A percentile compares a stretch with the other conserved stretches of the same genome.
Evolutionary conservation across 2,329 filamentous ascomycete species (phyloP).

Genomic region (Sporothrix luriei): DNA sequence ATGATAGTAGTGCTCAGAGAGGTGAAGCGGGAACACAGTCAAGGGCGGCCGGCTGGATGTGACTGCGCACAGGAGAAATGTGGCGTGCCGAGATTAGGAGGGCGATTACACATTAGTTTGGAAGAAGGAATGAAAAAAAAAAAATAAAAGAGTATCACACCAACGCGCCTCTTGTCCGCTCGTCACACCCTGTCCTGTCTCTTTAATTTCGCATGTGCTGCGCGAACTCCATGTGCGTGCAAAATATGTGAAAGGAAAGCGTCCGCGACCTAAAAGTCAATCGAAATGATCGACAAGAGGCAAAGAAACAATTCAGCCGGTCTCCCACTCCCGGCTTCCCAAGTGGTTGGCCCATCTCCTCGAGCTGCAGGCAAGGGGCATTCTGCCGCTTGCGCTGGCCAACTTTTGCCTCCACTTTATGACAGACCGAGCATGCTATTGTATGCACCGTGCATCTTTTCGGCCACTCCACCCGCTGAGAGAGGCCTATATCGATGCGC

Average conservation of each 20-base stretch:
- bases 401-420: neutral
- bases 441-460: neutral
- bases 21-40: neutral
- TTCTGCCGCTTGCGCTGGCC: neutral
- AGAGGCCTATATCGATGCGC: neutral
- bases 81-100: neutral
- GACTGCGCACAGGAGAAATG: neutral
- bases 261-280: neutral
- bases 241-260: too few relatives aligned
- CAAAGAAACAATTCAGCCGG: neutral
- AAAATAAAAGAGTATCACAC: neutral
- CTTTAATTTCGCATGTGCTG: neutral
- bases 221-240: neutral
- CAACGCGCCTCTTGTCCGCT: conserved; percentile 12
- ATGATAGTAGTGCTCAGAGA: neutral
- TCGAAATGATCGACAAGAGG: neutral
- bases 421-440: neutral
- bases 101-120: too few relatives aligned
- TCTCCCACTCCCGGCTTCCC: neutral
- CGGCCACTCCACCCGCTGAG: neutral
- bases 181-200: conserved; percentile 18
- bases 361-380: conserved; percentile 13
- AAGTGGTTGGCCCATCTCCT: neutral
- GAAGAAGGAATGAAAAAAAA: neutral
- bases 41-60: neutral